Conservation (phyloP, 768 basidiomycete species). For the Hypholoma fasciculare region DNA sequence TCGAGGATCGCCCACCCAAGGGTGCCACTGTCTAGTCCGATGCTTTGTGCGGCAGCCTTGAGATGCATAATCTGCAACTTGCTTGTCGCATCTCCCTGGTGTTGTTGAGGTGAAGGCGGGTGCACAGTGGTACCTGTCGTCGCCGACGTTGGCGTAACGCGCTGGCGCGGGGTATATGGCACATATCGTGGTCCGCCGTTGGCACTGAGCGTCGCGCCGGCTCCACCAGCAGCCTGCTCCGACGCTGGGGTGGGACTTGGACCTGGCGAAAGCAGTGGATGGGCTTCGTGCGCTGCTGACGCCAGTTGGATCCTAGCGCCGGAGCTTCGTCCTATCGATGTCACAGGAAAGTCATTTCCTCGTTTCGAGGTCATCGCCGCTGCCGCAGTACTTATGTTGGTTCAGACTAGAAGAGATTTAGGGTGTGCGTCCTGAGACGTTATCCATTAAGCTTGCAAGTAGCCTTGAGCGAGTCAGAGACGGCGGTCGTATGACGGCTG, state of each 20-base stretch:
- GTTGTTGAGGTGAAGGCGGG: constrained; percentile 44
- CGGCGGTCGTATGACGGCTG: too few relatives aligned
- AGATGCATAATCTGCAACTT: constrained; percentile 73
- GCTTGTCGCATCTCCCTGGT: constrained; percentile 60
- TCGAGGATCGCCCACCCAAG: constrained; percentile 82
- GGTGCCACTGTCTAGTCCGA: constrained; percentile 64
- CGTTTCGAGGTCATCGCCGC: constrained; percentile 26
- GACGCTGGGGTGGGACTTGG: constrained; percentile 28
- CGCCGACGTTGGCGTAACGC: constrained; percentile 42
- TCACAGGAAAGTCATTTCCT: constrained; percentile 44
- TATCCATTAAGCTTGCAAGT: too few relatives aligned
- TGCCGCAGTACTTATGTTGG: background rate
- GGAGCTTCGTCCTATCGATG: constrained; percentile 54
- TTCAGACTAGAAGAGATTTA: background rate
- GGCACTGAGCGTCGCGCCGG: constrained; percentile 12
- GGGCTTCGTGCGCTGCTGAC: constrained; percentile 56
- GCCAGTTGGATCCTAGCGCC: constrained; percentile 41
- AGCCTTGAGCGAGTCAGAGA: too few relatives aligned
- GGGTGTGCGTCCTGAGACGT: background rate
- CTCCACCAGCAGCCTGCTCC: constrained; percentile 20
- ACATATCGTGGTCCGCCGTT: constrained; percentile 54
- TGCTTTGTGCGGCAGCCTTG: constrained; percentile 67
- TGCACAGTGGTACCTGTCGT: constrained; percentile 52
- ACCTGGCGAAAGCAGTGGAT: constrained; percentile 60
- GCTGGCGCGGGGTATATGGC: constrained; percentile 77